phyloP scores from a whole-genome alignment of 2,329 filamentous ascomycete genomes.

The Dactylellina cionopaga region DNA sequence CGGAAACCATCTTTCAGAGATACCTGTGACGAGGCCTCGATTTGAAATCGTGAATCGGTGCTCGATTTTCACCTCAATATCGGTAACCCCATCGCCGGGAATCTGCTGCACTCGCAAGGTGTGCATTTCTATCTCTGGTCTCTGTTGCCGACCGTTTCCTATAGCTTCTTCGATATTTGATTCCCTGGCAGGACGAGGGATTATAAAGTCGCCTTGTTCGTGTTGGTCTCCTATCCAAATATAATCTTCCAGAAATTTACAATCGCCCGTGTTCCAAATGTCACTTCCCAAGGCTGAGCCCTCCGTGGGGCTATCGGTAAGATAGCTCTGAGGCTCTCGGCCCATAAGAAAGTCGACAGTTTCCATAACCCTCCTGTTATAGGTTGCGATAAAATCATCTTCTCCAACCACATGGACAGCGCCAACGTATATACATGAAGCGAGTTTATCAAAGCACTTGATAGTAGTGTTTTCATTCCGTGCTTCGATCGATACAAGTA shows the following conservation, averaged over 20 bases:
- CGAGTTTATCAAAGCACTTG: neutral
- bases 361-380: neutral
- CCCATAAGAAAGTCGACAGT: neutral
- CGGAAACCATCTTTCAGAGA: conserved; percentile 1
- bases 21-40: neutral
- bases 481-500: neutral
- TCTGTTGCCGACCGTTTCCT: too few relatives aligned
- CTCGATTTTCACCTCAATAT: neutral
- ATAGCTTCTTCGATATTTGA: too few relatives aligned
- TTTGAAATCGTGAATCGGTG: neutral
- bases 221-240: conserved; percentile 26
- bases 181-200: too few relatives aligned
- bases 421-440: conserved; percentile 9
- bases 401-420: conserved; percentile 14
- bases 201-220: neutral
- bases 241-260: neutral
- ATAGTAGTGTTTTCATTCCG: neutral
- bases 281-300: neutral
- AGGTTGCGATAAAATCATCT: neutral
- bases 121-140: neutral
- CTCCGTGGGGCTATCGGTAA: neutral
- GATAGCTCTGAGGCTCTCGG: neutral
- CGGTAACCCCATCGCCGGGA: neutral
- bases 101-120: neutral
- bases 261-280: neutral